Evolutionary conservation across 83 land plant species (phyloP).

Genomic region (Picea abies): DNA sequence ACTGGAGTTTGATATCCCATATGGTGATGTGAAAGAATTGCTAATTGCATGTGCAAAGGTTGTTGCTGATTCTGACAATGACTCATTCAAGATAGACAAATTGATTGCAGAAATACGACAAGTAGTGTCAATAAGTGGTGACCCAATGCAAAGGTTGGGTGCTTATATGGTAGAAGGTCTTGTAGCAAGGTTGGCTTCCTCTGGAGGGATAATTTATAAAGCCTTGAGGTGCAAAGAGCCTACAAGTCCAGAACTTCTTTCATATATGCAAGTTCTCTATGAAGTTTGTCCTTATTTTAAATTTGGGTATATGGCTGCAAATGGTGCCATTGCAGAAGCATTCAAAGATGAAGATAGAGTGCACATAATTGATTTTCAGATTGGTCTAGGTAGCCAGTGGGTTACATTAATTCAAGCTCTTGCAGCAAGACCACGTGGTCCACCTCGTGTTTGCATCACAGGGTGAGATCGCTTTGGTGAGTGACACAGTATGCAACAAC

Average conservation of each 20-base stretch:
- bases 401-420: conserved; percentile 66
- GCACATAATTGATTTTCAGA: conserved; percentile 80
- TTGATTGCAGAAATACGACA: conserved; percentile 43
- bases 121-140: conserved; percentile 60
- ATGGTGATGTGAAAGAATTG: conserved; percentile 36
- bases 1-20: conserved; percentile 40
- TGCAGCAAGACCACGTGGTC: conserved; percentile 65
- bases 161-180: conserved; percentile 81
- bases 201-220: conserved; percentile 58
- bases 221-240: conserved; percentile 63
- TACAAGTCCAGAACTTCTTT: conserved; percentile 52
- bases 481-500: too few species aligned
- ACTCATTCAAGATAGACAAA: conserved; percentile 8
- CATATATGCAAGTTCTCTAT: conserved; percentile 58
- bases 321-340: conserved; percentile 87
- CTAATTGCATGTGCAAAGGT: conserved; percentile 58
- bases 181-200: conserved; percentile 45
- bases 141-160: conserved; percentile 63
- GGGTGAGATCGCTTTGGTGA: conserved; percentile 53
- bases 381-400: conserved; percentile 75
- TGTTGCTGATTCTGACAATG: conserved; percentile 34
- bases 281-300: conserved; percentile 81
- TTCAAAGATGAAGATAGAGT: conserved; percentile 57
- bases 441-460: conserved; percentile 65
- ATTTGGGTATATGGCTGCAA: conserved; percentile 76